phyloP scores from a whole-genome alignment of 768 basidiomycete species.

The Mycena sanguinolenta region DNA sequence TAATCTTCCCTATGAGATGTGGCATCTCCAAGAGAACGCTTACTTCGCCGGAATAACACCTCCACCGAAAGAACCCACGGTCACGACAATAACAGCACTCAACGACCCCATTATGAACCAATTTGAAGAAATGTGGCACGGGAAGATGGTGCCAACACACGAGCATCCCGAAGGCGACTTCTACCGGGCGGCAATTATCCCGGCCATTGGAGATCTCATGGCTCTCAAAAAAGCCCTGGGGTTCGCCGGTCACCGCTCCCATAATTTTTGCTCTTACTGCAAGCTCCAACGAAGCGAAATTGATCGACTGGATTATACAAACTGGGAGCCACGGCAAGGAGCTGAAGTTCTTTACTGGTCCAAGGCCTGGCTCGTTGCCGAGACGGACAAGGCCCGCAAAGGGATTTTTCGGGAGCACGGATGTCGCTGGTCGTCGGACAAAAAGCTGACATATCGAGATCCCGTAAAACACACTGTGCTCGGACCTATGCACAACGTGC shows the following conservation, averaged over 20 bases:
- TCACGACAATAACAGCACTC: conserved; percentile 13
- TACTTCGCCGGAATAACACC: conserved; percentile 38
- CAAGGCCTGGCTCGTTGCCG: no score
- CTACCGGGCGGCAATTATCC: conserved; percentile 26
- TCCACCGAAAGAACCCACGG: no score
- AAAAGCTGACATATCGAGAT: conserved; percentile 35
- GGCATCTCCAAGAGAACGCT: conserved; percentile 35
- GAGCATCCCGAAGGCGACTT: conserved; percentile 31
- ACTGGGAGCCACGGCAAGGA: conserved; percentile 28
- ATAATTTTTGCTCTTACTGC: conserved; percentile 40
- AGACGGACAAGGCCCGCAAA: no score
- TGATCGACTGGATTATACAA: conserved; percentile 27
- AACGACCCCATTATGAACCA: conserved; percentile 10
- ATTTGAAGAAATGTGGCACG: conserved; percentile 25
- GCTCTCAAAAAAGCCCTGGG: conserved; percentile 36
- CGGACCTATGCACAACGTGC: conserved; percentile 37
- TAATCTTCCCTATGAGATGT: conserved; percentile 41
- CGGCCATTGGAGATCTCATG: conserved; percentile 33
- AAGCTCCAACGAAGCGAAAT: conserved; percentile 14
- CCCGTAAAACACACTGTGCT: conserved; percentile 32
- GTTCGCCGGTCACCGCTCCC: conserved; percentile 15
- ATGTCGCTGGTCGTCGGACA: conserved; percentile 26
- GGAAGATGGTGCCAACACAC: conserved; percentile 26
- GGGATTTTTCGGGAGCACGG: no score
- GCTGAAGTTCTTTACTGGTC: no score